phyloP scores from a whole-genome alignment of 768 basidiomycete genomes.

The Tephrocybe rancida region DNA sequence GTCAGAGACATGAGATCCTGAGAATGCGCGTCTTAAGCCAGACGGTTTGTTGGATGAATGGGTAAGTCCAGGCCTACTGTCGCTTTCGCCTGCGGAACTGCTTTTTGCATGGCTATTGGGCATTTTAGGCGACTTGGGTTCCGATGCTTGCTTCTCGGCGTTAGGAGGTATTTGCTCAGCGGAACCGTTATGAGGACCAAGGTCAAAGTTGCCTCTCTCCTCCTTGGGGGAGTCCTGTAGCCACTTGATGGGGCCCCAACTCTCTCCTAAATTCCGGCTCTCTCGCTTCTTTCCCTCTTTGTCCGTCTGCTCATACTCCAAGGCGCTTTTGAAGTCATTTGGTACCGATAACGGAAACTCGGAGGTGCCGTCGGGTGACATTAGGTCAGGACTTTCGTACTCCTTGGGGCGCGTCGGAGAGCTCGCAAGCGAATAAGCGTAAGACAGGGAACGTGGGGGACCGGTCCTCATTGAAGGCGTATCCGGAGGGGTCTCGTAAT shows the following conservation, averaged over 20 bases:
- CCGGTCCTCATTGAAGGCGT: slow-evolving; percentile 72
- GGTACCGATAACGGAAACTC: slow-evolving; percentile 20
- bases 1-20: slow-evolving; percentile 29
- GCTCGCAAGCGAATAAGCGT: slow-evolving; percentile 54
- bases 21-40: slow-evolving; percentile 32
- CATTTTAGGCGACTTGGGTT: slow-evolving; percentile 2
- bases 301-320: slow-evolving; percentile 56
- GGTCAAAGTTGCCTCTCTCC: slow-evolving; percentile 40
- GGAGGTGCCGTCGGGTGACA: slow-evolving; percentile 26
- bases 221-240: slow-evolving; percentile 55
- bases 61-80: neutral
- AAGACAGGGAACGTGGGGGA: slow-evolving; percentile 73
- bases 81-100: slow-evolving; percentile 10
- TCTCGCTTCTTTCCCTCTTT: slow-evolving; percentile 59
- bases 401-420: slow-evolving; percentile 35
- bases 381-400: slow-evolving; percentile 23
- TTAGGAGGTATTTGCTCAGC: neutral
- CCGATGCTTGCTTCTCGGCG: neutral
- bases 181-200: slow-evolving; percentile 8
- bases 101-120: slow-evolving; percentile 1
- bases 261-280: slow-evolving; percentile 47
- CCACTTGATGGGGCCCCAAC: slow-evolving; percentile 58
- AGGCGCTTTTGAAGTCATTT: slow-evolving; percentile 62
- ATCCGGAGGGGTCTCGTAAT: slow-evolving; percentile 32
- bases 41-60: slow-evolving; percentile 10